Conservation (phyloP, 805 yeast genomes). For the Nadsonia fulvescens region DNA sequence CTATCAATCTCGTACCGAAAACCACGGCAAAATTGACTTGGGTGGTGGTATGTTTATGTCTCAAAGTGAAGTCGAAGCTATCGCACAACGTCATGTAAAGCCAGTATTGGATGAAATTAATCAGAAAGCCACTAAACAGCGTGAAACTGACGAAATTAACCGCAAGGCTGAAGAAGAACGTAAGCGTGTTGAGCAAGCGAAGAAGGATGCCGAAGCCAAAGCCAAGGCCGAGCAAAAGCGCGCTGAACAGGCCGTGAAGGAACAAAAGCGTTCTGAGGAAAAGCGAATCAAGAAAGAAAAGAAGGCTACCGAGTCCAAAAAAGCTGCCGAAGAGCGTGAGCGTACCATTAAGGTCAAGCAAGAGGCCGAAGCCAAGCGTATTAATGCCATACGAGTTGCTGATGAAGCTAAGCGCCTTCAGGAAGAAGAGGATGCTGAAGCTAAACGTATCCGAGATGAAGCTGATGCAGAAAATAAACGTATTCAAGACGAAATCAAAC, state of each 20-base stretch:
- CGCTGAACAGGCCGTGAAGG: slow-evolving; percentile 6
- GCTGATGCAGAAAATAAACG: slow-evolving; percentile 11
- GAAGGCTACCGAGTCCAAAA: no score
- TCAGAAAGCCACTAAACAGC: slow-evolving; percentile 50
- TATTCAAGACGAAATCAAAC: slow-evolving; percentile 7
- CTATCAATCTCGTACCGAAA: slow-evolving; percentile 35
- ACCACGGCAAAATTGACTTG: slow-evolving; percentile 42
- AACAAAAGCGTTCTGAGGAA: slow-evolving; percentile 5
- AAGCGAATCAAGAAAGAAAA: slow-evolving; percentile 1
- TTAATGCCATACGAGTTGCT: no score
- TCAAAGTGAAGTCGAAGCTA: slow-evolving; percentile 53
- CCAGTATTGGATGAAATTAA: slow-evolving; percentile 69
- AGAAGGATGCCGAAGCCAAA: slow-evolving; percentile 21
- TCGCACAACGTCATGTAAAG: slow-evolving; percentile 63
- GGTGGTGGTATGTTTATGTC: slow-evolving; percentile 82
- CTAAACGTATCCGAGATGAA: slow-evolving; percentile 11
- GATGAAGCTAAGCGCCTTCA: slow-evolving; percentile 4
- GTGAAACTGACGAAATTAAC: slow-evolving; percentile 33
- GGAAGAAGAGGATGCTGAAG: slow-evolving; percentile 11
- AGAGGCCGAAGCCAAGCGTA: no score
- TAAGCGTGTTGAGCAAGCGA: slow-evolving; percentile 23
- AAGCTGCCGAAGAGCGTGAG: no score
- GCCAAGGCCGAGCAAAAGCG: slow-evolving; percentile 9
- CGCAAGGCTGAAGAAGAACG: slow-evolving; percentile 24
- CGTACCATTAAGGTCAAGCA: no score